A percentile compares a stretch with the other conserved stretches of the same genome.
Evolutionary conservation across 768 basidiomycete species (phyloP).

Genomic region (Psilocybe subaeruginosa): DNA sequence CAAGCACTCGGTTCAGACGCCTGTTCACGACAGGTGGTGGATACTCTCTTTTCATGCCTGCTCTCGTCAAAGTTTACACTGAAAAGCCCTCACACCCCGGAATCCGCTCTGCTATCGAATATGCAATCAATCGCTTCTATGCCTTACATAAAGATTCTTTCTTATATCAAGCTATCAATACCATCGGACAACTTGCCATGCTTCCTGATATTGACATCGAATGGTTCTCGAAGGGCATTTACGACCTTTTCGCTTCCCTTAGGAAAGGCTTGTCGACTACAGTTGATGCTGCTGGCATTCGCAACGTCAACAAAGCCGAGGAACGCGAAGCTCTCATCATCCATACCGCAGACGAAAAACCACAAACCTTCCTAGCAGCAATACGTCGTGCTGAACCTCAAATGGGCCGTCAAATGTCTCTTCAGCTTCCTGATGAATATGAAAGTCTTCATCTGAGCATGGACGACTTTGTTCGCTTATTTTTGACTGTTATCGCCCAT

Average conservation of each 20-base stretch:
- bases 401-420: constrained; percentile 41
- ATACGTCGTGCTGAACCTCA: constrained; percentile 48
- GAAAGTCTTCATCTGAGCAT: constrained; percentile 58
- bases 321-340: constrained; percentile 75
- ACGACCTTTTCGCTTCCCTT: constrained; percentile 60
- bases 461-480: constrained; percentile 70
- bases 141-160: constrained; percentile 74
- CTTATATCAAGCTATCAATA: constrained; percentile 73
- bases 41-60: constrained; percentile 77
- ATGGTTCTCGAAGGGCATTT: constrained; percentile 60
- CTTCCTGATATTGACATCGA: constrained; percentile 49
- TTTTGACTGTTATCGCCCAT: constrained; percentile 81
- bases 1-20: constrained; percentile 76
- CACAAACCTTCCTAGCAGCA: constrained; percentile 66
- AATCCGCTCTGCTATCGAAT: constrained; percentile 71
- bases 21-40: constrained; percentile 73
- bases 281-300: constrained; percentile 69
- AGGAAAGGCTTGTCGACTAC: constrained; percentile 41
- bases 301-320: constrained; percentile 60
- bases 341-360: constrained; percentile 71
- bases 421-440: constrained; percentile 61
- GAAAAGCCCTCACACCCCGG: constrained; percentile 59
- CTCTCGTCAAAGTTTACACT: constrained; percentile 69
- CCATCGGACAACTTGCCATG: constrained; percentile 56
- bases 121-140: constrained; percentile 71